A percentile compares a stretch with the other conserved stretches of the same genome.
These are phyloP conservation scores for Talaromyces marneffei DNA, from an alignment of 2,329 filamentous ascomycete genomes.

Conservation along the genomic window DNA sequence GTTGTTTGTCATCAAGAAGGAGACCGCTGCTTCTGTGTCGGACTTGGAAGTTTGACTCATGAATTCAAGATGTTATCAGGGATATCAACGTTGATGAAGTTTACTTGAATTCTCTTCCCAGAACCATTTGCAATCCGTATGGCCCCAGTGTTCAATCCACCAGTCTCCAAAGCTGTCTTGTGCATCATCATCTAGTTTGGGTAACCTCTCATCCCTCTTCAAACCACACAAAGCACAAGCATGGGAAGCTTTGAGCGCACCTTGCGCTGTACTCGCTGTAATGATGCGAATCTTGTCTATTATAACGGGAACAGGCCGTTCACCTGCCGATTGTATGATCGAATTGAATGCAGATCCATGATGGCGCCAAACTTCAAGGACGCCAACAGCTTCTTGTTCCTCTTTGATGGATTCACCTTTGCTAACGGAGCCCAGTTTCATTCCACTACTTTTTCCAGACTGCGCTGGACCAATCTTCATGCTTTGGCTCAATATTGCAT, in stretches of 20 bases:
- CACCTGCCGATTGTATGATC: conserved; percentile 41
- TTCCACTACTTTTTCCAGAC: conserved; percentile 66
- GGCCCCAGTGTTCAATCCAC: conserved; percentile 89
- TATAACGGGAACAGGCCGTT: conserved; percentile 60
- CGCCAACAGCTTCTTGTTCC: conserved; percentile 76
- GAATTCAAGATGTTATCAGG: background rate
- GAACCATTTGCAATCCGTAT: conserved; percentile 72
- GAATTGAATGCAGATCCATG: conserved; percentile 69
- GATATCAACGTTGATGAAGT: conserved; percentile 59
- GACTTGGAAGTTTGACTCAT: background rate
- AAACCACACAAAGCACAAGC: conserved; percentile 81
- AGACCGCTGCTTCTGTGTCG: background rate
- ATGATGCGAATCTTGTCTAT: conserved; percentile 62
- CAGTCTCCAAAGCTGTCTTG: conserved; percentile 94
- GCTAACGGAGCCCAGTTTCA: conserved; percentile 86
- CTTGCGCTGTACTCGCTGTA: conserved; percentile 54
- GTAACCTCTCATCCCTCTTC: conserved; percentile 76
- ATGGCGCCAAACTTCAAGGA: conserved; percentile 67
- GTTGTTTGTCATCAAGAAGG: background rate
- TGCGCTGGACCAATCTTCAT: conserved; percentile 78
- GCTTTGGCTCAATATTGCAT: conserved; percentile 74
- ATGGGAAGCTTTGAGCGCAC: conserved; percentile 67
- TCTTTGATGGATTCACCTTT: conserved; percentile 76
- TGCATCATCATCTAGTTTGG: conserved; percentile 67
- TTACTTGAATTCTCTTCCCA: conserved; percentile 71